Conservation (phyloP, 345 rosid genomes). For the Viola odorata region DNA sequence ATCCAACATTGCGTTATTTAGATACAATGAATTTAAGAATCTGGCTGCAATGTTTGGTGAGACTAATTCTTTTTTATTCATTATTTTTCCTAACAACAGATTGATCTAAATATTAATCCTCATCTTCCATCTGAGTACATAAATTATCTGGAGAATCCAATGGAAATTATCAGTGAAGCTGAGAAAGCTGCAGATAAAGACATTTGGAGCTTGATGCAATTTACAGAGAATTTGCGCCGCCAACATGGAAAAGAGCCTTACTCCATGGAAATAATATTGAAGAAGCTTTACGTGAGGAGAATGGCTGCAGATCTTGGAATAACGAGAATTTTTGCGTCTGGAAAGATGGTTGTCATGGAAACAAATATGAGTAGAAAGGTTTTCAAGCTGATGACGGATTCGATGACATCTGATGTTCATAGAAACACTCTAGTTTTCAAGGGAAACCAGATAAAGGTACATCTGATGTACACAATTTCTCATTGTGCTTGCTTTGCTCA, state of each 20-base stretch:
- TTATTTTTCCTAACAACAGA: constrained; percentile 32
- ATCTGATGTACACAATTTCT: constrained; percentile 4
- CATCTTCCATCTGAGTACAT: constrained; percentile 88
- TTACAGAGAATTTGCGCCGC: constrained; percentile 75
- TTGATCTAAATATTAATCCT: constrained; percentile 72
- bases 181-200: constrained; percentile 84
- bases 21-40: not conserved
- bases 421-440: constrained; percentile 57
- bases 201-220: constrained; percentile 79
- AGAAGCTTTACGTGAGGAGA: constrained; percentile 84
- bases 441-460: constrained; percentile 80
- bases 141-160: constrained; percentile 75
- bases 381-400: constrained; percentile 75
- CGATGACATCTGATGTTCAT: constrained; percentile 61
- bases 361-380: constrained; percentile 74
- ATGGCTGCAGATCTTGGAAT: constrained; percentile 98
- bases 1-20: not conserved
- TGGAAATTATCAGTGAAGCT: constrained; percentile 73
- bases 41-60: not conserved
- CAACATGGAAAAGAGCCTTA: constrained; percentile 89
- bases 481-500: not conserved
- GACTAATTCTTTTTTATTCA: too few species aligned
- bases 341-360: constrained; percentile 85
- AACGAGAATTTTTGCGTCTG: constrained; percentile 60
- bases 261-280: constrained; percentile 81